A percentile compares a stretch with the other conserved stretches of the same genome.
Conservation (phyloP, 1,139 yeast genomes). For the Lodderomyces elongisporus region DNA sequence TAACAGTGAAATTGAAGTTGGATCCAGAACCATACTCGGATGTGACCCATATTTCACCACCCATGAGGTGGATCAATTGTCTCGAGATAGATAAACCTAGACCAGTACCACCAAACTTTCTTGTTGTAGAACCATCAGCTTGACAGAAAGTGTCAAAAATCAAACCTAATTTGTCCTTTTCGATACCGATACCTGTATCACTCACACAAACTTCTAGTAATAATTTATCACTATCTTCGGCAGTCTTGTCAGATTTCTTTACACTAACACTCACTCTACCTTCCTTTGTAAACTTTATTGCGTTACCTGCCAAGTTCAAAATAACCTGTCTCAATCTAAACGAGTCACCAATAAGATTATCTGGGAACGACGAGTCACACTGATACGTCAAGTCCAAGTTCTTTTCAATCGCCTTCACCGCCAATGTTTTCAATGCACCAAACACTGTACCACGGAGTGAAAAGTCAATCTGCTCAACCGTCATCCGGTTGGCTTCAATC, state of each 20-base stretch:
- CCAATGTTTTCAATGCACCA: slow-evolving; percentile 81
- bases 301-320: slow-evolving; percentile 79
- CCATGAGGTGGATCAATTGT: slow-evolving; percentile 83
- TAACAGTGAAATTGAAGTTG: slow-evolving; percentile 72
- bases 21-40: slow-evolving; percentile 80
- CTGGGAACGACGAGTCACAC: slow-evolving; percentile 83
- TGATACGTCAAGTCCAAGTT: slow-evolving; percentile 74
- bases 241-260: slow-evolving; percentile 42
- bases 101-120: slow-evolving; percentile 91
- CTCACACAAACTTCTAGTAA: slow-evolving; percentile 79
- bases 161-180: slow-evolving; percentile 73
- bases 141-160: slow-evolving; percentile 88
- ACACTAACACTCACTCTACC: slow-evolving; percentile 72
- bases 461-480: slow-evolving; percentile 82
- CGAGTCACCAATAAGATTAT: slow-evolving; percentile 79
- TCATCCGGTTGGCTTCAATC: slow-evolving; percentile 90
- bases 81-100: slow-evolving; percentile 82
- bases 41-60: slow-evolving; percentile 86
- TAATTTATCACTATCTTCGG: slow-evolving; percentile 49
- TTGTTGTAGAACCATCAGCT: slow-evolving; percentile 88
- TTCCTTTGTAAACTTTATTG: slow-evolving; percentile 76
- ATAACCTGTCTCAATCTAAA: slow-evolving; percentile 82
- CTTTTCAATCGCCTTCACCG: slow-evolving; percentile 84
- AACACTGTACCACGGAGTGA: slow-evolving; percentile 81
- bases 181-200: slow-evolving; percentile 87